Evolutionary conservation across 352 stramenopile species (phyloP).

Genomic region (Elongisporangium prolatum): DNA sequence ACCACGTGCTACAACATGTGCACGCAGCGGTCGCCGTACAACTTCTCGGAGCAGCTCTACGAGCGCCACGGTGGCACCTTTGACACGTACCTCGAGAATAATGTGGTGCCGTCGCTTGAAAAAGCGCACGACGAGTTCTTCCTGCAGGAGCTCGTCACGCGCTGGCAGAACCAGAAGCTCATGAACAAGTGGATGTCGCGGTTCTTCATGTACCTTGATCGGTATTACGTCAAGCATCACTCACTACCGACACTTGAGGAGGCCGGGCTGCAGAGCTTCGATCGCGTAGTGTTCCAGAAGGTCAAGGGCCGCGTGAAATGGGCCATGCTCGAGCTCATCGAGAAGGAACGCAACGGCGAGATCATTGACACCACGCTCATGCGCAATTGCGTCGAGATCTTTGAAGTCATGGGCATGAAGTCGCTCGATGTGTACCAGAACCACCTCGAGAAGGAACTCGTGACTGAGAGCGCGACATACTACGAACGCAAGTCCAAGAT

Average conservation of each 20-base stretch:
- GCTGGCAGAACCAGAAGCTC: conserved; percentile 99
- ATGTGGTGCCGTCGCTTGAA: conserved; percentile 86
- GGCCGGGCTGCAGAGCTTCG: conserved; percentile 82
- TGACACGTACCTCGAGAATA: conserved; percentile 84
- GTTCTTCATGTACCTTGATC: conserved; percentile 99
- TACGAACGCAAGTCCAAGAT: conserved; percentile 96
- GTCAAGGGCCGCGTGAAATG: conserved; percentile 79
- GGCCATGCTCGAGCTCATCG: conserved; percentile 95
- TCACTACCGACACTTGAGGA: conserved; percentile 94
- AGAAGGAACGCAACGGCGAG: conserved; percentile 96
- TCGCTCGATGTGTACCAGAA: conserved; percentile 95
- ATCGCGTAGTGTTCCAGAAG: conserved; percentile 80
- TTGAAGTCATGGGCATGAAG: conserved; percentile 97
- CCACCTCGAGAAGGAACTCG: conserved; percentile 94
- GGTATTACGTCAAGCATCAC: conserved; percentile 98
- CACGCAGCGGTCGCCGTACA: conserved; percentile 98
- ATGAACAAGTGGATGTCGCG: conserved; percentile 99
- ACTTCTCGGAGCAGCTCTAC: conserved; percentile 99
- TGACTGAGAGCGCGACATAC: conserved; percentile 91
- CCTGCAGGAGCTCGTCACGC: conserved; percentile 95
- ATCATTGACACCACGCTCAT: conserved; percentile 97
- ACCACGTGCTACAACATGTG: conserved; percentile 99
- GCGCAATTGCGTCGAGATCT: conserved; percentile 97
- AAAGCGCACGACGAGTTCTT: conserved; percentile 93
- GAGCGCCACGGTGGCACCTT: conserved; percentile 93